Evolutionary conservation across 345 rosid species (phyloP), one percentile per base, ranked within the genome.

Genomic region (Clarkia xantiana): DNA sequence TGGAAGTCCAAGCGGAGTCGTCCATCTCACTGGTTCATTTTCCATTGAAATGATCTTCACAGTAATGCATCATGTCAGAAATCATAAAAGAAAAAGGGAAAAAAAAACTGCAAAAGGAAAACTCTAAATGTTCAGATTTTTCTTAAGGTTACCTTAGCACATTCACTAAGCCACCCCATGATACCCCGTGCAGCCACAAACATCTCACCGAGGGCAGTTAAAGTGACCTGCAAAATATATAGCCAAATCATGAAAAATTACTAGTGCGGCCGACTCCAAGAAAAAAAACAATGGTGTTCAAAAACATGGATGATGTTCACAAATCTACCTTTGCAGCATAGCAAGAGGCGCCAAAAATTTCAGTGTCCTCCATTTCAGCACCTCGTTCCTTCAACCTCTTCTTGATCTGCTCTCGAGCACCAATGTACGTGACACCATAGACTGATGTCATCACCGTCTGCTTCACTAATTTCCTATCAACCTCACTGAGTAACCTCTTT

Each of bases 361-460:
- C 78, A 17, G 61, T 18, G 0, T 84, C 94, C 51, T 91, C 95
- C 44, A 57, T 47, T 49, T 69, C 53, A 12, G 64, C 61, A 54
- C 79, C 87, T 18, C 95, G 93, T 65, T 91, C 96, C 72, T 91
- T 86, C 76, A 91, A 71, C 69, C 98, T 78, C 67, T 78, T 80
- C 70, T 81, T 72, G 55, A 91, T 91, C 70, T 91, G 98, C 61
- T 91, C 96, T 62, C 96, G 76, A 19, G 98, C 98, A 67, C 98
- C 98, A 52, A 76, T 71, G 49, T 78, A 86, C 43, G 96, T 91
- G 57, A 91, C 98, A 63, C 98, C 98, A 69, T 91, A 91, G 12
- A 91, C 98, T 49, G 96, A 84, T 58, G 98, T 91, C 98, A 91
- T 91, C 63, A 91, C 98, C 47, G 98, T 91, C 80, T 91, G 98